Evolutionary conservation across 192 early-diverging fungal species (phyloP).

Genomic region (Coemansia sp.): DNA sequence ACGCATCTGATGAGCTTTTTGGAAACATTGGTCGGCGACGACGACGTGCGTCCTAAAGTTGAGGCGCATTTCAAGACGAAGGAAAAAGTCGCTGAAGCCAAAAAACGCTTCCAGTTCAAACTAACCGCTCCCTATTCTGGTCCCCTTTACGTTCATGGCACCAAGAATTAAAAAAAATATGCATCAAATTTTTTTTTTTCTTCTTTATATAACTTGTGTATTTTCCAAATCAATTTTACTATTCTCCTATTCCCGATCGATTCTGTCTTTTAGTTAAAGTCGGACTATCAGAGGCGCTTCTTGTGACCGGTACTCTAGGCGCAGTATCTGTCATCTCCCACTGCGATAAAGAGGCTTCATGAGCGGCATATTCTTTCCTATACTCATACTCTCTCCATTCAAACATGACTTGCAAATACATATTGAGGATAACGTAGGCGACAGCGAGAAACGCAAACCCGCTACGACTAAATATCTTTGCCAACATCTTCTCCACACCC

Average conservation of each 20-base stretch:
- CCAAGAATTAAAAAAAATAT: slow-evolving; percentile 3
- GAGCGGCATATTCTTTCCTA: slow-evolving; percentile 28
- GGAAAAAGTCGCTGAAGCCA: slow-evolving; percentile 49
- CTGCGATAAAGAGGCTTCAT: not conserved
- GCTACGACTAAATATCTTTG: slow-evolving; percentile 58
- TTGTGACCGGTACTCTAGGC: slow-evolving; percentile 3
- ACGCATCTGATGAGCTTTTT: slow-evolving; percentile 63
- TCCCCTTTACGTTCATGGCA: slow-evolving; percentile 19
- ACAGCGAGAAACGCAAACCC: slow-evolving; percentile 57
- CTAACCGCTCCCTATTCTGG: slow-evolving; percentile 15
- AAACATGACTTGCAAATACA: slow-evolving; percentile 78
- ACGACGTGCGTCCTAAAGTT: slow-evolving; percentile 70
- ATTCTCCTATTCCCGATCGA: not conserved
- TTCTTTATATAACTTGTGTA: slow-evolving; percentile 5
- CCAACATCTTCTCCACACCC: slow-evolving; percentile 76
- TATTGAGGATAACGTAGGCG: slow-evolving; percentile 61
- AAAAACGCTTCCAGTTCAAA: slow-evolving; percentile 30
- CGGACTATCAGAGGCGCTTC: slow-evolving; percentile 11
- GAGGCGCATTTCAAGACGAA: slow-evolving; percentile 60
- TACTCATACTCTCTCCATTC: slow-evolving; percentile 79
- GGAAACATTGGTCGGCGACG: slow-evolving; percentile 59
- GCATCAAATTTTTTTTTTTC: not conserved
- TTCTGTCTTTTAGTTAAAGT: slow-evolving; percentile 25
- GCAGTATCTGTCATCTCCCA: slow-evolving; percentile 16
- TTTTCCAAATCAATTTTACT: not conserved